phyloP scores from a whole-genome alignment of 768 basidiomycete species.

The Mycena albidolilacea region DNA sequence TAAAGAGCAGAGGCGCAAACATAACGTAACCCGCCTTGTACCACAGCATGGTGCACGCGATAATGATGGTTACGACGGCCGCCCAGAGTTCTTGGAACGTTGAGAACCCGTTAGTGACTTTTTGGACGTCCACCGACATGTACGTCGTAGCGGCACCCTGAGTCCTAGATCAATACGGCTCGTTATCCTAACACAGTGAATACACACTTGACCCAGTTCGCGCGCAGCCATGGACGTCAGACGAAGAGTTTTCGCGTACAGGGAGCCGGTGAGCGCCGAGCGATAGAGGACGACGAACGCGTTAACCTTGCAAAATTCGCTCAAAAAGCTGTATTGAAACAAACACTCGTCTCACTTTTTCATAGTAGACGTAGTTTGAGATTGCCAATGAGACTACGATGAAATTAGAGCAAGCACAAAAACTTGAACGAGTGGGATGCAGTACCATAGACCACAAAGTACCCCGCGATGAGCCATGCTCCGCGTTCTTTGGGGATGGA shows the following conservation, averaged over 20 bases:
- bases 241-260: conserved; percentile 26
- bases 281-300: conserved; percentile 31
- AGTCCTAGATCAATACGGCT: not conserved
- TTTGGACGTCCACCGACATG: conserved; percentile 37
- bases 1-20: conserved; percentile 31
- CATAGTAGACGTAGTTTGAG: conserved; percentile 13
- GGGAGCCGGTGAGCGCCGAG: conserved; percentile 32
- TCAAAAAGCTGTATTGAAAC: no score
- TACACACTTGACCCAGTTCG: conserved; percentile 28
- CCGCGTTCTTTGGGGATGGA: conserved; percentile 26
- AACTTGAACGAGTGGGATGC: no score
- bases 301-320: not conserved
- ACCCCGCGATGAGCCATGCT: conserved; percentile 10
- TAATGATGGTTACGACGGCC: conserved; percentile 22
- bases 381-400: conserved; percentile 13
- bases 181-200: not conserved
- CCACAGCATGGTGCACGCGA: conserved; percentile 32
- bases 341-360: not conserved
- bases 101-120: conserved; percentile 24
- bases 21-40: conserved; percentile 30
- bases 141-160: conserved; percentile 32
- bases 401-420: no score
- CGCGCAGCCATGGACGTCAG: conserved; percentile 26
- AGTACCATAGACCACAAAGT: conserved; percentile 19
- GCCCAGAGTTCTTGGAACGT: conserved; percentile 32